Percentiles rank a stretch among this genome's conserved stretches.
phyloP scores from a whole-genome alignment of 2,329 filamentous ascomycete genomes.

The Paecilomyces sp. region DNA sequence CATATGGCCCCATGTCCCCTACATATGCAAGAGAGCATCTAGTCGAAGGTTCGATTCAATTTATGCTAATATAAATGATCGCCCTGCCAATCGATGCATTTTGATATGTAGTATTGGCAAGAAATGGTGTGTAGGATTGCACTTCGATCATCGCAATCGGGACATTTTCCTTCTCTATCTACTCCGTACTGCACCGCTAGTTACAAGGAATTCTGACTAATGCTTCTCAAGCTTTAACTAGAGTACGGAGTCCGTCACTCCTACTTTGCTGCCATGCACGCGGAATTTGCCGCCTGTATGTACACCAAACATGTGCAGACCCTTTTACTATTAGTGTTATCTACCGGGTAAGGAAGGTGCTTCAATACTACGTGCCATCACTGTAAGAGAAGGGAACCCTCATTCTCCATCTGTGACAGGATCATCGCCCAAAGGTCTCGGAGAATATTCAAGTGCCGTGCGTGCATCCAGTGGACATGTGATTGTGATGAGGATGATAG shows the following conservation, averaged over 20 bases:
- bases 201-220: too few relatives aligned
- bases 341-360: too few relatives aligned
- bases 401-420: not conserved
- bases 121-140: not conserved
- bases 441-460: not conserved
- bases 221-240: too few relatives aligned
- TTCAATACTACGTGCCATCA: too few relatives aligned
- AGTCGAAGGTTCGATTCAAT: not conserved
- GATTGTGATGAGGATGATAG: not conserved
- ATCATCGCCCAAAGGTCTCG: not conserved
- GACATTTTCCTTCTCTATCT: too few relatives aligned
- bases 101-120: not conserved
- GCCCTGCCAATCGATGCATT: not conserved
- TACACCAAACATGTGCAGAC: too few relatives aligned
- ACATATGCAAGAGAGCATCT: not conserved
- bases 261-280: too few relatives aligned
- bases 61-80: not conserved
- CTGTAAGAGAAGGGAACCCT: too few relatives aligned
- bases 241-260: too few relatives aligned
- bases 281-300: too few relatives aligned
- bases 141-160: not conserved
- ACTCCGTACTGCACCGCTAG: too few relatives aligned
- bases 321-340: too few relatives aligned
- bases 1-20: not conserved
- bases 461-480: not conserved